A percentile compares a stretch with the other conserved stretches of the same genome.
These are phyloP conservation scores for Nannizziopsis arthrosporioides DNA, from an alignment of 2,329 filamentous ascomycete species.

Conservation along the genomic window DNA sequence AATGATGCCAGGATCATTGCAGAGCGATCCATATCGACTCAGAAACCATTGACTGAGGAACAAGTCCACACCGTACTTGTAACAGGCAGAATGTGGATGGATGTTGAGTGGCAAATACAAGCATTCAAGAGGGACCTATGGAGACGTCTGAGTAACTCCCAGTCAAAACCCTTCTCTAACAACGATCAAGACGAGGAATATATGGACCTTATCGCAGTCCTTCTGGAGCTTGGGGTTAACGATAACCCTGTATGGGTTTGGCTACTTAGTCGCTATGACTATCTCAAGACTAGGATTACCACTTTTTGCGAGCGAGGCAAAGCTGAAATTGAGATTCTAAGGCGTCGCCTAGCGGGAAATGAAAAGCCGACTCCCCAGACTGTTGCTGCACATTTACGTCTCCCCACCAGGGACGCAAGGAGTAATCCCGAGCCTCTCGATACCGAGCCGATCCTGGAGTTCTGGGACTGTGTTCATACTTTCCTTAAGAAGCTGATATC, in stretches of 20 bases:
- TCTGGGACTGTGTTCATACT: conserved; percentile 79
- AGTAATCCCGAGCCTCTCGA: conserved; percentile 58
- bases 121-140: conserved; percentile 81
- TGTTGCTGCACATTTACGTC: conserved; percentile 64
- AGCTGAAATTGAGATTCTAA: conserved; percentile 82
- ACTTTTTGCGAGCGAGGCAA: conserved; percentile 72
- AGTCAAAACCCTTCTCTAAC: conserved; percentile 43
- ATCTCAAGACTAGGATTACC: conserved; percentile 75
- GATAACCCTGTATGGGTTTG: conserved; percentile 96
- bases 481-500: conserved; percentile 68
- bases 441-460: conserved; percentile 64
- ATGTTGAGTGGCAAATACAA: conserved; percentile 78
- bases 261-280: conserved; percentile 79
- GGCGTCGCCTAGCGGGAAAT: conserved; percentile 62
- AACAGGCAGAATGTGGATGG: conserved; percentile 87
- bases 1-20: conserved; percentile 64
- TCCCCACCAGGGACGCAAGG: conserved; percentile 57
- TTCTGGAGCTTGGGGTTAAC: conserved; percentile 87
- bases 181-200: conserved; percentile 60
- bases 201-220: conserved; percentile 76
- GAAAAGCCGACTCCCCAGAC: conserved; percentile 59
- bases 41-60: conserved; percentile 54
- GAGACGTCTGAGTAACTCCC: conserved; percentile 62
- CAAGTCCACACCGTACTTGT: conserved; percentile 79
- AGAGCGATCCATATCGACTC: conserved; percentile 41